These are phyloP conservation scores for Chytriomyces hyalinus DNA, from an alignment of 192 early-diverging fungal genomes.

Conservation along the genomic window DNA sequence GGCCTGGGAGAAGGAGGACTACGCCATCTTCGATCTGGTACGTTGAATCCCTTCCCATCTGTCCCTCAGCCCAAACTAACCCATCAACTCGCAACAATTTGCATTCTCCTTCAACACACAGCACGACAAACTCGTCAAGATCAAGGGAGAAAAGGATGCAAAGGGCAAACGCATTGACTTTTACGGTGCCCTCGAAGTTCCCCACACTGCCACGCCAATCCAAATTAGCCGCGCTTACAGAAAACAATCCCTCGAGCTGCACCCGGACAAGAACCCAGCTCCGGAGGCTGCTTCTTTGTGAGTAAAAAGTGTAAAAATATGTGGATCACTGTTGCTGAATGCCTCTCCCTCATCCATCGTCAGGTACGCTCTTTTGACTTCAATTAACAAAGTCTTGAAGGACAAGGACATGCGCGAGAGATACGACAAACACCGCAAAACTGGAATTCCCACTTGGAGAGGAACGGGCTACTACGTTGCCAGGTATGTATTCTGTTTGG, in stretches of 20 bases:
- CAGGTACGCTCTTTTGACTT: conserved; percentile 54
- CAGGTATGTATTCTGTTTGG: background rate
- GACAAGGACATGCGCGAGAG: conserved; percentile 46
- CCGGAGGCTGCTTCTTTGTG: conserved; percentile 31
- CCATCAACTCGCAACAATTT: background rate
- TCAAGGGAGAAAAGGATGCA: conserved; percentile 36
- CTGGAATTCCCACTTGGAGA: conserved; percentile 56
- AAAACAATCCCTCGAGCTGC: conserved; percentile 42
- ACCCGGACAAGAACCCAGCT: conserved; percentile 61
- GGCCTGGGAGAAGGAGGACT: conserved; percentile 55
- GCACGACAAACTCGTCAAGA: conserved; percentile 38
- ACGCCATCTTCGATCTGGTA: conserved; percentile 52
- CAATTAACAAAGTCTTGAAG: conserved; percentile 46
- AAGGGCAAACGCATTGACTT: conserved; percentile 35
- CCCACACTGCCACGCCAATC: conserved; percentile 37
- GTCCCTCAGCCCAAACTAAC: background rate
- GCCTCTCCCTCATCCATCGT: background rate
- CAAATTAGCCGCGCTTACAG: conserved; percentile 56
- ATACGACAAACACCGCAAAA: conserved; percentile 53
- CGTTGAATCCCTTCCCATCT: background rate
- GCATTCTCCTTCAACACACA: background rate
- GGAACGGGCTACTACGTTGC: conserved; percentile 46
- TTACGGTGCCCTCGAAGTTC: conserved; percentile 41
- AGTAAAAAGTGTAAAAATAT: background rate
- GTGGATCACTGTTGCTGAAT: background rate